phyloP scores from a whole-genome alignment of 371 early-diverging fungal genomes.

The Basidiobolus meristosporus region DNA sequence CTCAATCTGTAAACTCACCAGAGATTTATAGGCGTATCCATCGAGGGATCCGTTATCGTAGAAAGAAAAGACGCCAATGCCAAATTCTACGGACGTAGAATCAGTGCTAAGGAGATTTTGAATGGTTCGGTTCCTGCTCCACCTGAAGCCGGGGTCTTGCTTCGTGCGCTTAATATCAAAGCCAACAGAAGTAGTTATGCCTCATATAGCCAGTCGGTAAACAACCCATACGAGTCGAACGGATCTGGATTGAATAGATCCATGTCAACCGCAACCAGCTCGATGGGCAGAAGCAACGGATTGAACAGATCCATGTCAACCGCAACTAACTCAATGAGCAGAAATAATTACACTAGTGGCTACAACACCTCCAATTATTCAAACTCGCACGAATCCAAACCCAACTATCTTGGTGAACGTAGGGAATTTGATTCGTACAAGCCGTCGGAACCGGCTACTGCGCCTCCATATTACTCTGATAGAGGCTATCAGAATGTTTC shows the following conservation, averaged over 20 bases:
- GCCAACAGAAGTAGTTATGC: slow-evolving; percentile 7
- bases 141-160: slow-evolving; percentile 61
- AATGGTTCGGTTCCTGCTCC: slow-evolving; percentile 64
- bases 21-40: slow-evolving; percentile 46
- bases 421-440: no score
- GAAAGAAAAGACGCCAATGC: slow-evolving; percentile 86
- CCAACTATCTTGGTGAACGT: not conserved
- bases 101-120: slow-evolving; percentile 63
- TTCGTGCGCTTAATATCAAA: slow-evolving; percentile 42
- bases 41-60: slow-evolving; percentile 83
- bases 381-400: not conserved
- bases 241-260: not conserved
- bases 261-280: not conserved
- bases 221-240: not conserved
- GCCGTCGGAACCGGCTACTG: no score
- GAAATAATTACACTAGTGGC: no score
- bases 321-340: no score
- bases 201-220: not conserved
- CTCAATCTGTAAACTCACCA: not conserved
- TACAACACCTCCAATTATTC: not conserved
- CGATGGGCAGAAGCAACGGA: no score
- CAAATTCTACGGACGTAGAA: slow-evolving; percentile 60
- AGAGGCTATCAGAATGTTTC: slow-evolving; percentile 2
- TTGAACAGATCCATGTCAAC: not conserved
- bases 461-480: not conserved